Conservation (phyloP, 352 stramenopile species). For the Hyaloperonospora brassicae region DNA sequence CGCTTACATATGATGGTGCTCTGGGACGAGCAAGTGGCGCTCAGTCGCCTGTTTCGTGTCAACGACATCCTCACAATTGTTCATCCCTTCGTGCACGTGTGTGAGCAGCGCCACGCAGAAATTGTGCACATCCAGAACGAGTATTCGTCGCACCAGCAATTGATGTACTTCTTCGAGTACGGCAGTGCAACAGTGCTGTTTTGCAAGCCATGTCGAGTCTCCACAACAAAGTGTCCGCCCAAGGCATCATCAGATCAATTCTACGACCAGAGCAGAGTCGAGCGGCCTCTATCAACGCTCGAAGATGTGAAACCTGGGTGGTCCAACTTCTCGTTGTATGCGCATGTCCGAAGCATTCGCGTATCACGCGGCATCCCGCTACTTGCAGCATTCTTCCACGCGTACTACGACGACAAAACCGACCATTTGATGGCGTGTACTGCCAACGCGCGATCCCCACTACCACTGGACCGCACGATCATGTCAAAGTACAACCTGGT, state of each 20-base stretch:
- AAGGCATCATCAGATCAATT: constrained; percentile 1
- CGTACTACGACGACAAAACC: constrained; percentile 60
- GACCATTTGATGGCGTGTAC: constrained; percentile 17
- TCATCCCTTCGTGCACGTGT: constrained; percentile 56
- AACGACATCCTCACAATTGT: constrained; percentile 50
- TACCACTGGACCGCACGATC: constrained; percentile 35
- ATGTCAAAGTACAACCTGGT: constrained; percentile 63
- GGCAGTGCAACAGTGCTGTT: constrained; percentile 53
- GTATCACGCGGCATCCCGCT: constrained; percentile 56
- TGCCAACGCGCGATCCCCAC: constrained; percentile 8
- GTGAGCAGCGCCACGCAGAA: constrained; percentile 33
- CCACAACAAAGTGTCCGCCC: constrained; percentile 1
- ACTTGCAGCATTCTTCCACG: constrained; percentile 58
- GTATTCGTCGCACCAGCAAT: constrained; percentile 42
- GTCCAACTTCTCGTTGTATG: constrained; percentile 48
- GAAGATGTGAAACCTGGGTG: constrained; percentile 30
- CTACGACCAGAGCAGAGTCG: constrained; percentile 9
- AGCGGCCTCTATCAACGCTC: constrained; percentile 19
- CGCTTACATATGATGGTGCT: constrained; percentile 47
- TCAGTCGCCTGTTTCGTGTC: constrained; percentile 53
- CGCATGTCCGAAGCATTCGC: constrained; percentile 38
- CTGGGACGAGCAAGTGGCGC: constrained; percentile 61
- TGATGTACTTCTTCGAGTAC: constrained; percentile 58
- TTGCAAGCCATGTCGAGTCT: constrained; percentile 9
- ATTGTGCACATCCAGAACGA: constrained; percentile 51